Conservation (phyloP, 2,329 filamentous ascomycete genomes). For the Cordyceps tenuipes region DNA sequence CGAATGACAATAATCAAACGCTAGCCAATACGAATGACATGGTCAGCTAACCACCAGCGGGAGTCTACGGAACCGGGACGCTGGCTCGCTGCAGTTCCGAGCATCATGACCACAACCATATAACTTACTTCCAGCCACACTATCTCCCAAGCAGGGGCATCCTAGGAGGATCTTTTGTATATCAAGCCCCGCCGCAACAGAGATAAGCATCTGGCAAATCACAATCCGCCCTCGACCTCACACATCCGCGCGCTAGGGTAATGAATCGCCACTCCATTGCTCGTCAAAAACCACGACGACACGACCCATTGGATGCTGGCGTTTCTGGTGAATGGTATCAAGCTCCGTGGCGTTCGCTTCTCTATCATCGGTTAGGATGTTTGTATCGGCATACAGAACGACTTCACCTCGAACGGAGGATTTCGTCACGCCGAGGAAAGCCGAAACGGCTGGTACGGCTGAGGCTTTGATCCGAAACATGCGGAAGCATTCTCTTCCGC, state of each 20-base stretch:
- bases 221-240: background rate
- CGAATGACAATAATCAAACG: background rate
- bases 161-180: background rate
- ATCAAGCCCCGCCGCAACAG: background rate
- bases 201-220: constrained; percentile 1
- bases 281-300: background rate
- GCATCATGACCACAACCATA: background rate
- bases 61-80: background rate
- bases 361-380: background rate
- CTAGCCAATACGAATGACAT: background rate
- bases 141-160: background rate
- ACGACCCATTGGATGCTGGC: background rate
- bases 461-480: background rate
- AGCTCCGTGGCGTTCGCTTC: background rate
- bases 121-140: background rate
- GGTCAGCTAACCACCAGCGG: background rate
- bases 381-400: background rate
- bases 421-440: background rate
- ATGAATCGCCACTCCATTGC: constrained; percentile 1
- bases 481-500: background rate
- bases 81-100: background rate
- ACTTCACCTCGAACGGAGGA: background rate
- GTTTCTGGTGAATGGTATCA: background rate
- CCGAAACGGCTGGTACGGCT: background rate
- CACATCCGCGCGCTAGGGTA: background rate